These are phyloP conservation scores for Suillus discolor DNA, from an alignment of 768 basidiomycete genomes.

Conservation along the genomic window DNA sequence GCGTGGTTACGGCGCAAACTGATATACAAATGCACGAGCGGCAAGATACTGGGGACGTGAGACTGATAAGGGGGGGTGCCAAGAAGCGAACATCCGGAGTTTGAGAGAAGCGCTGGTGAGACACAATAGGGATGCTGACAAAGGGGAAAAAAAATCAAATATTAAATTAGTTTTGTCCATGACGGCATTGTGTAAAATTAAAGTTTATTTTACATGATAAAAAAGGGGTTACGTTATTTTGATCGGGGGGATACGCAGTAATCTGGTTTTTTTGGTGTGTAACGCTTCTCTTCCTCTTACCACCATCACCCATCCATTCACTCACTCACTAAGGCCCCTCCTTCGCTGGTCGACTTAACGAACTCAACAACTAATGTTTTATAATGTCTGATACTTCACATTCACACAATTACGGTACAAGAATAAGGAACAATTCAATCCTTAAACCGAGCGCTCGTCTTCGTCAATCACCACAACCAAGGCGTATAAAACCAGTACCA, in stretches of 20 bases:
- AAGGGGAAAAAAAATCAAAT: background rate
- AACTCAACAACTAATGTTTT: background rate
- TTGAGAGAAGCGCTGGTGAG: background rate
- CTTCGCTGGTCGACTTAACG: constrained; percentile 3
- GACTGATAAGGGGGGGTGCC: background rate
- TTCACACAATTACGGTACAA: constrained; percentile 52
- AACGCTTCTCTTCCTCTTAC: background rate
- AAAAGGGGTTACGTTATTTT: constrained; percentile 5
- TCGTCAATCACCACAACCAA: constrained; percentile 43
- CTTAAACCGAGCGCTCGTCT: constrained; percentile 56
- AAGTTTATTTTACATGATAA: background rate
- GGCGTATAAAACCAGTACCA: constrained; percentile 36
- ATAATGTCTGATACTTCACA: constrained; percentile 27
- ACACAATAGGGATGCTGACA: background rate
- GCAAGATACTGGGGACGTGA: background rate
- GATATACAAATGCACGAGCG: background rate
- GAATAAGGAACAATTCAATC: constrained; percentile 53
- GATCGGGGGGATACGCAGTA: constrained; percentile 7
- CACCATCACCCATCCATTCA: background rate
- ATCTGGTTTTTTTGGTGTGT: constrained; percentile 2
- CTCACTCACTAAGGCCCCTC: background rate
- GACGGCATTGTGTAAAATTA: constrained; percentile 4
- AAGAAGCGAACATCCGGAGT: background rate
- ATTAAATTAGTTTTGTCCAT: background rate
- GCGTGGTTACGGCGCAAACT: no score